phyloP scores from a whole-genome alignment of 768 basidiomycete species.

The Lyophyllum shimeji region DNA sequence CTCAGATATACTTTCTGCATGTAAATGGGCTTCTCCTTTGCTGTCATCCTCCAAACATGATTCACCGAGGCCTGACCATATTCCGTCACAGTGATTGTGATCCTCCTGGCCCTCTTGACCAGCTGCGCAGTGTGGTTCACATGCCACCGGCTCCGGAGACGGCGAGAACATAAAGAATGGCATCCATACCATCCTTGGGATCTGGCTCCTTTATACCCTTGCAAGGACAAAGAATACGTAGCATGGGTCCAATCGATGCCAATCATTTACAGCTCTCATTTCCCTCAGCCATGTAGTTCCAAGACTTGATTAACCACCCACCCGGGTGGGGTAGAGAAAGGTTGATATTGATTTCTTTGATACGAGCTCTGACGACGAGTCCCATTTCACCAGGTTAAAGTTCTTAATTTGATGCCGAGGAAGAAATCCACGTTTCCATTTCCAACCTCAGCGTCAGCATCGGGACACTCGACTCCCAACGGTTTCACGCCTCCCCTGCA shows the following conservation, averaged over 20 bases:
- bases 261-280: background rate
- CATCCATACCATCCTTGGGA: conserved; percentile 9
- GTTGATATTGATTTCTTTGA: background rate
- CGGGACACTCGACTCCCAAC: too few species aligned
- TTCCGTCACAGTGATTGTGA: conserved; percentile 9
- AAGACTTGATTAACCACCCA: background rate
- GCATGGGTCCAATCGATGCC: background rate
- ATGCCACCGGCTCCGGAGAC: conserved; percentile 2
- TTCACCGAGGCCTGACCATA: background rate
- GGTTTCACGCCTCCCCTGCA: too few species aligned
- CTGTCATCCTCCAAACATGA: background rate
- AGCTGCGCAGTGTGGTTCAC: conserved; percentile 11
- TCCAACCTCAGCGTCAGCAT: too few species aligned
- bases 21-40: background rate
- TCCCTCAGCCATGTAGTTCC: background rate
- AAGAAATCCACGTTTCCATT: too few species aligned
- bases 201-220: conserved; percentile 1
- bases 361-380: too few species aligned
- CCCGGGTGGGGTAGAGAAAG: conserved; percentile 3
- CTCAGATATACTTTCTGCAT: conserved; percentile 1
- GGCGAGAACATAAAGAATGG: conserved; percentile 1
- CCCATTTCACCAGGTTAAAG: background rate
- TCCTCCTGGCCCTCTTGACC: conserved; percentile 10
- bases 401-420: background rate
- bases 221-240: background rate